These are phyloP conservation scores for Zygoascus sp. DNA, from an alignment of 1,139 yeast genomes.

Conservation along the genomic window DNA sequence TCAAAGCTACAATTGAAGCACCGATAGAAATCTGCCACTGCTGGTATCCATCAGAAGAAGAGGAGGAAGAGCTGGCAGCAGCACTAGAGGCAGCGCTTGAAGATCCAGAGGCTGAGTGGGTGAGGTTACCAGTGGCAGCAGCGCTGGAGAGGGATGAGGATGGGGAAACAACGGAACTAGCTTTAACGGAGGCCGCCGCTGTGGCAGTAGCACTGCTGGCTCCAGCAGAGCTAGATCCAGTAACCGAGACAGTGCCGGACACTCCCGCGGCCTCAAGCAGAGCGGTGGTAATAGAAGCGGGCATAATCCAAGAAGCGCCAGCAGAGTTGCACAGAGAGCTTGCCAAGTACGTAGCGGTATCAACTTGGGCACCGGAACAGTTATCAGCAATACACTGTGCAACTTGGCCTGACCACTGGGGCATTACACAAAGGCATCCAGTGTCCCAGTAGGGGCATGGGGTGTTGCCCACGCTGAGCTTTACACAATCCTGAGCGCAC, in stretches of 20 bases:
- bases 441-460: conserved; percentile 54
- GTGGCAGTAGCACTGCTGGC: conserved; percentile 11
- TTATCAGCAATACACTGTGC: conserved; percentile 44
- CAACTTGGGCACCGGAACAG: conserved; percentile 42
- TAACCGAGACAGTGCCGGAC: conserved; percentile 13
- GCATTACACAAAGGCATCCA: conserved; percentile 51
- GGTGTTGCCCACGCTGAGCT: conserved; percentile 14
- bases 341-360: conserved; percentile 41
- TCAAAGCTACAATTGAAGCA: neutral
- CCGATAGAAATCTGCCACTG: neutral
- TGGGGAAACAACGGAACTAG: too few species aligned
- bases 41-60: conserved; percentile 14
- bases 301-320: conserved; percentile 46
- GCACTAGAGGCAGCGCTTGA: conserved; percentile 1
- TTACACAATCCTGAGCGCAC: conserved; percentile 43
- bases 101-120: conserved; percentile 1
- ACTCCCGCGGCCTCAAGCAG: conserved; percentile 12
- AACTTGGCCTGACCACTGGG: conserved; percentile 46
- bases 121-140: conserved; percentile 9
- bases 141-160: conserved; percentile 11
- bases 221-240: conserved; percentile 7
- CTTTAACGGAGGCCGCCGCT: conserved; percentile 5
- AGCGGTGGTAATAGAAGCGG: conserved; percentile 25
- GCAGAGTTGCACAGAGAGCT: conserved; percentile 43
- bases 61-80: conserved; percentile 6